Conservation (phyloP, 179 eudicot genomes). For the Beta macrorhiza region DNA sequence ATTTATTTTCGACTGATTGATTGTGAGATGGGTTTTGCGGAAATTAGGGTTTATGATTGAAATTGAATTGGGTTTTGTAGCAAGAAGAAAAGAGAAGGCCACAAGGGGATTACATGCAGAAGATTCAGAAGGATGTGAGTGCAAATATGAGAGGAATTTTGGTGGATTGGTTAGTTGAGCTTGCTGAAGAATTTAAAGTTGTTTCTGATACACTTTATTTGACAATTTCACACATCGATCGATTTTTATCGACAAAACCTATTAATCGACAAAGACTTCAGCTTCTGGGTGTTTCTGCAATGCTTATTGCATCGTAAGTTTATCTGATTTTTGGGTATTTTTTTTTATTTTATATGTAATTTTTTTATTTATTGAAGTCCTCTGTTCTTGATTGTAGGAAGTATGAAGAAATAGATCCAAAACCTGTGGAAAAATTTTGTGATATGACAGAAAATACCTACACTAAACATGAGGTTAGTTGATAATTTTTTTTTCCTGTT, state of each 20-base stretch:
- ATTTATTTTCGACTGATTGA: neutral
- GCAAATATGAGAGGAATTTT: conserved; percentile 50
- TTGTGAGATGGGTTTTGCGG: neutral
- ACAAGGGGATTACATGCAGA: conserved; percentile 34
- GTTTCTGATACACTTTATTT: conserved; percentile 47
- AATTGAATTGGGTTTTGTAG: conserved; percentile 26
- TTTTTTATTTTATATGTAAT: neutral
- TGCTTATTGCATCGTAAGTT: conserved; percentile 54
- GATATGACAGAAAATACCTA: conserved; percentile 49
- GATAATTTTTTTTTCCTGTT: neutral
- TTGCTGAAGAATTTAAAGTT: conserved; percentile 50
- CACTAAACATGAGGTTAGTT: conserved; percentile 39
- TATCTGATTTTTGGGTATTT: neutral
- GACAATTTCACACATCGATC: conserved; percentile 42
- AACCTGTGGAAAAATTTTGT: conserved; percentile 40
- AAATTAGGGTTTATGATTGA: conserved; percentile 19
- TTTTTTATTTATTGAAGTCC: neutral
- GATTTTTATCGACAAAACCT: conserved; percentile 40
- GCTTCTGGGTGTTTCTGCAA: conserved; percentile 48
- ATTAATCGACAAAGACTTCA: conserved; percentile 42
- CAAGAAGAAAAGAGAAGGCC: conserved; percentile 43
- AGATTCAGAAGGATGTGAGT: conserved; percentile 45
- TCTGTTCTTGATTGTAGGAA: conserved; percentile 28
- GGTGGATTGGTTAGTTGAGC: conserved; percentile 52
- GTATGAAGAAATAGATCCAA: conserved; percentile 51